Evolutionary conservation across 805 yeast genomes (phyloP).

Genomic region (Yamadazyma akitaensis): DNA sequence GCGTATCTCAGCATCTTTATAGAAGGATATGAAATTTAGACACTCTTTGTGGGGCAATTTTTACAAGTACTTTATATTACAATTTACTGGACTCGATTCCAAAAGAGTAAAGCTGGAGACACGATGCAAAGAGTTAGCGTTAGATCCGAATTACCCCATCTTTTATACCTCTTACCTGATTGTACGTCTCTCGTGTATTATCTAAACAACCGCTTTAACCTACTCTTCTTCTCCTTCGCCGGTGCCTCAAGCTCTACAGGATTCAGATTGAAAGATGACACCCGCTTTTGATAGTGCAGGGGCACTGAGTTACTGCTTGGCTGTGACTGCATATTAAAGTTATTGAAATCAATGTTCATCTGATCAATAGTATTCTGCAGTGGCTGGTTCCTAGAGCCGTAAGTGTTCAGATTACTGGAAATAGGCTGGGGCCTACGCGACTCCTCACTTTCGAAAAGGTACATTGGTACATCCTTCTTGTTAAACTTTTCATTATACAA

Average conservation of each 20-base stretch:
- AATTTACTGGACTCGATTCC: too few species aligned
- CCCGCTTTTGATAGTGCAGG: constrained; percentile 25
- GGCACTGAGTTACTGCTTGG: constrained; percentile 17
- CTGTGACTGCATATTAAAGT: constrained; percentile 10
- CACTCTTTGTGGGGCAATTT: too few species aligned
- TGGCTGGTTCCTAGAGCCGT: neutral
- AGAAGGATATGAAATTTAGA: too few species aligned
- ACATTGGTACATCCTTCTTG: constrained; percentile 41
- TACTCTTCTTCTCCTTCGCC: constrained; percentile 29
- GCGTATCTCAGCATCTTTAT: too few species aligned
- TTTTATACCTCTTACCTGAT: neutral
- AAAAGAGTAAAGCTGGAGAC: too few species aligned
- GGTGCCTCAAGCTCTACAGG: constrained; percentile 5
- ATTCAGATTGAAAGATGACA: constrained; percentile 8
- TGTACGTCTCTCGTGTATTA: constrained; percentile 6
- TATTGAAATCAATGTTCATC: constrained; percentile 14
- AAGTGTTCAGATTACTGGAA: neutral
- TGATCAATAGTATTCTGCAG: constrained; percentile 6
- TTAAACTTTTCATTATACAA: constrained; percentile 24
- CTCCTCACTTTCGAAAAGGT: constrained; percentile 34
- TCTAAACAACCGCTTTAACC: constrained; percentile 45
- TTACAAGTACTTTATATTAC: neutral
- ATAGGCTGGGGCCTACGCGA: constrained; percentile 8
- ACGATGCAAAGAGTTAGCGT: too few species aligned
- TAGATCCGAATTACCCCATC: neutral